Evolutionary conservation across 805 yeast genomes (phyloP).

Genomic region (Aciculoconidium aculeatum): DNA sequence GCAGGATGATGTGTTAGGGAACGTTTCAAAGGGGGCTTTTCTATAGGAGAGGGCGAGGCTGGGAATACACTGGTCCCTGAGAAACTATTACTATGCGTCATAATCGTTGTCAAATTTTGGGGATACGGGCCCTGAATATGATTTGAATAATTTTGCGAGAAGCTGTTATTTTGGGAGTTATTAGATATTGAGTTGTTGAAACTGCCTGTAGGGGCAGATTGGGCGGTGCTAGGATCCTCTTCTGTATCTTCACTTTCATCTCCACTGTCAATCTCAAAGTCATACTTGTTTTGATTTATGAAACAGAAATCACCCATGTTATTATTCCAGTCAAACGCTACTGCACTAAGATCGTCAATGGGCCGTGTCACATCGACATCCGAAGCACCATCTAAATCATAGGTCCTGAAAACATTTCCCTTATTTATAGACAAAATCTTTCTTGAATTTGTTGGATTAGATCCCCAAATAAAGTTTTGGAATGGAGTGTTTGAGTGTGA

Average conservation of each 20-base stretch:
- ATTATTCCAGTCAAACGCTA: constrained; percentile 52
- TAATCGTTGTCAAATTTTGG: no score
- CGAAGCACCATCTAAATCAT: constrained; percentile 21
- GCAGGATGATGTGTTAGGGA: constrained; percentile 15
- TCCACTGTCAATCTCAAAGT: constrained; percentile 26
- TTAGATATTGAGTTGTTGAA: no score
- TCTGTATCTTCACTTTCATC: constrained; percentile 7
- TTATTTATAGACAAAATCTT: constrained; percentile 37
- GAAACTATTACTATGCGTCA: no score
- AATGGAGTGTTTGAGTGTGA: constrained; percentile 38
- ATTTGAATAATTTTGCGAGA: no score
- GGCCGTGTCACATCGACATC: constrained; percentile 25
- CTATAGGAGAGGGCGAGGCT: no score
- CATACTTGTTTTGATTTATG: constrained; percentile 44
- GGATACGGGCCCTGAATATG: no score
- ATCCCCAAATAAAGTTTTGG: constrained; percentile 40
- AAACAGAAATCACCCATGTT: constrained; percentile 45
- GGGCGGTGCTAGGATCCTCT: constrained; percentile 1
- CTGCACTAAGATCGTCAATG: constrained; percentile 46
- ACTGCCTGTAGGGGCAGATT: no score
- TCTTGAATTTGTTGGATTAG: constrained; percentile 15
- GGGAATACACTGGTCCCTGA: no score
- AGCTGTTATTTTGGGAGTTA: no score
- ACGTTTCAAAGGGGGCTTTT: constrained; percentile 16
- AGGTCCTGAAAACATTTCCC: constrained; percentile 31